Base-by-base conservation (phyloP, 192 early-diverging fungal genomes). In the Coemansia sp. region DNA sequence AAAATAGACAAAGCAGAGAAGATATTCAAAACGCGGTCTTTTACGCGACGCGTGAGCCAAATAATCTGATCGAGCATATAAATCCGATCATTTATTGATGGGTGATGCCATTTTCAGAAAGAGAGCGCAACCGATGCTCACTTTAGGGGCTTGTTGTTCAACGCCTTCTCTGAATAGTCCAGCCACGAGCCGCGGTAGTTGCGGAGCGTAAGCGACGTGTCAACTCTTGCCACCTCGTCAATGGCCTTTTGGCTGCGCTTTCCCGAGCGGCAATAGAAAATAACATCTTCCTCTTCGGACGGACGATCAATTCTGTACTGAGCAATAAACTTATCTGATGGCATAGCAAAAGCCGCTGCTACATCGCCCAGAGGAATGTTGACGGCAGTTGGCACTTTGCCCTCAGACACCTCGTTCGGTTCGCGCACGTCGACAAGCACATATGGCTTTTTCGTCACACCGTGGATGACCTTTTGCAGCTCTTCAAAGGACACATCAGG, bases 211-310 rank as follows among this genome's bases (percentile, higher is more conserved):
- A 82, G 79, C 25, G 63, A 51, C 0, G 66, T 59, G 50, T 85
- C 87, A 24, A 85, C 72, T 51, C 71, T 72, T 15, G 75, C 81
- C 21, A 87, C 82, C 37, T 78, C 68, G 37, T 88, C 83, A 29
- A 86, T 83, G 41, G 87, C 87, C 50, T 74, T 84, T 32, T 85
- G 82, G 58, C 87, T 88, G 70, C 89, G 87, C 29, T 79, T 80
- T 22, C 89, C 89, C 15, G 83, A 84, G 66, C 85, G 81, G 73
- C 89, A 91, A 66, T 91, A 91, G 57, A 89, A 85, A 55, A 91
- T 84, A 14, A 87, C 70, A 52, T 85, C 77, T 29, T 83, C 75
- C 19, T 80, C 64, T 27, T 68, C 71, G 0, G 70, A 67, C 10
- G 87, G 87, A 66, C 88, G 86, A 24, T 85, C 79, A 57, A 88